phyloP scores from a whole-genome alignment of 345 rosid genomes.

The Brassica carinata region DNA sequence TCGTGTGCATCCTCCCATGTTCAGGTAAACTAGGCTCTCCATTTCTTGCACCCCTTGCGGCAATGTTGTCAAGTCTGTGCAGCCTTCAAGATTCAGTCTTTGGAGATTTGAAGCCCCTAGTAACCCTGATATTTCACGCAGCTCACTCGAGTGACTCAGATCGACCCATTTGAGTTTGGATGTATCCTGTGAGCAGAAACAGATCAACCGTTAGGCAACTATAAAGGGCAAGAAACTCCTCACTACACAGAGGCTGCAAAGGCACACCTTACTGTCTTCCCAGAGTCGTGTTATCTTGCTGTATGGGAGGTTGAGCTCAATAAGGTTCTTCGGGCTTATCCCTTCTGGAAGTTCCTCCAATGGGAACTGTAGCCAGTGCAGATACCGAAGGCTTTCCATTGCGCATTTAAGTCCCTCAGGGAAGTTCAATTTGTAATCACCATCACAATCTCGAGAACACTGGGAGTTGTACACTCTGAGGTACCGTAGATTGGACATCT shows the following conservation, averaged over 20 bases:
- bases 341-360: conserved; percentile 23
- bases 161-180: conserved; percentile 23
- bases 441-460: not conserved
- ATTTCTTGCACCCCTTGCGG: not conserved
- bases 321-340: conserved; percentile 2
- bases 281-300: conserved; percentile 31
- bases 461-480: conserved; percentile 16
- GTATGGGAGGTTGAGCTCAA: conserved; percentile 6
- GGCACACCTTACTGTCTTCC: conserved; percentile 6
- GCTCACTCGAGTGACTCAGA: conserved; percentile 6
- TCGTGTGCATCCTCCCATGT: conserved; percentile 10
- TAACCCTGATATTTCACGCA: conserved; percentile 17
- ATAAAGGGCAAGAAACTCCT: not conserved
- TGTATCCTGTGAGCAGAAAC: conserved; percentile 19
- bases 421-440: not conserved
- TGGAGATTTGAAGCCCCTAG: conserved; percentile 20
- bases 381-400: conserved; percentile 6
- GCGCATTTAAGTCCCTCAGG: conserved; percentile 11
- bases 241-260: too few relatives aligned
- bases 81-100: conserved; percentile 13
- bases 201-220: not conserved
- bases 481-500: conserved; percentile 33
- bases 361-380: conserved; percentile 30
- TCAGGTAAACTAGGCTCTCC: conserved; percentile 10
- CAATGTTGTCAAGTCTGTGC: not conserved